Percentiles rank a stretch among this genome's conserved stretches.
Conservation (phyloP, 768 basidiomycete species). For the Boletus rex-veris region DNA sequence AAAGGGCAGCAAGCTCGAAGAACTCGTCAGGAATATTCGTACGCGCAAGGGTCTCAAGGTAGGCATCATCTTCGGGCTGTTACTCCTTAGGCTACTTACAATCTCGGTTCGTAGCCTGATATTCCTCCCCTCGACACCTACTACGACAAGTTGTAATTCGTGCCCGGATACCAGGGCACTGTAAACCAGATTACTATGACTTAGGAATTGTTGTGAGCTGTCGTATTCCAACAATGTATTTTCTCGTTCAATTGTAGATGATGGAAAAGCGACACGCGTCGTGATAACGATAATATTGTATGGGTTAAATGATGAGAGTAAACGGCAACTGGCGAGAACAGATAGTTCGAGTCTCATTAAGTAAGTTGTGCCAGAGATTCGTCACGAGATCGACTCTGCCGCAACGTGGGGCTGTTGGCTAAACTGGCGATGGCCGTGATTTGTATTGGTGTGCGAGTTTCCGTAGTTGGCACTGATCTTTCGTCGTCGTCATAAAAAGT, state of each 20-base stretch:
- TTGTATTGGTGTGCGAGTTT: too few species aligned
- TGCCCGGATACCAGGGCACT: neutral
- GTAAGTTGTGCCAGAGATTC: too few species aligned
- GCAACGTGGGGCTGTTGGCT: too few species aligned
- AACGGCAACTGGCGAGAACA: too few species aligned
- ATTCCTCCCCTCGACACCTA: slow-evolving; percentile 85
- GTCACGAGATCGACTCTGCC: too few species aligned
- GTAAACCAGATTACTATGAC: slow-evolving; percentile 6
- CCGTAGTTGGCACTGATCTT: too few species aligned
- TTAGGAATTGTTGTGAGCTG: slow-evolving; percentile 16
- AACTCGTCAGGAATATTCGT: slow-evolving; percentile 78
- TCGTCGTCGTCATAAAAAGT: too few species aligned
- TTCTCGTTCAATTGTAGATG: neutral
- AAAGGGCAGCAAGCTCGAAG: slow-evolving; percentile 89
- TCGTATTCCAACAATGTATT: slow-evolving; percentile 16
- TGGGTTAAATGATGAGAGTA: too few species aligned
- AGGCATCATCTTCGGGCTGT: slow-evolving; percentile 6
- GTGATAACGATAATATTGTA: too few species aligned
- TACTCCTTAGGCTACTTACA: slow-evolving; percentile 7
- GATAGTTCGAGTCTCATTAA: too few species aligned
- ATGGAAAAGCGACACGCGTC: neutral
- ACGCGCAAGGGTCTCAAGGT: slow-evolving; percentile 95
- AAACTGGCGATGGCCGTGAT: too few species aligned
- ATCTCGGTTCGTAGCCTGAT: slow-evolving; percentile 56
- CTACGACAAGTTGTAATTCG: slow-evolving; percentile 84